Percentiles rank a stretch among this genome's conserved stretches.
Conservation (phyloP, 2,329 filamentous ascomycete species). For the Fusarium sp. region DNA sequence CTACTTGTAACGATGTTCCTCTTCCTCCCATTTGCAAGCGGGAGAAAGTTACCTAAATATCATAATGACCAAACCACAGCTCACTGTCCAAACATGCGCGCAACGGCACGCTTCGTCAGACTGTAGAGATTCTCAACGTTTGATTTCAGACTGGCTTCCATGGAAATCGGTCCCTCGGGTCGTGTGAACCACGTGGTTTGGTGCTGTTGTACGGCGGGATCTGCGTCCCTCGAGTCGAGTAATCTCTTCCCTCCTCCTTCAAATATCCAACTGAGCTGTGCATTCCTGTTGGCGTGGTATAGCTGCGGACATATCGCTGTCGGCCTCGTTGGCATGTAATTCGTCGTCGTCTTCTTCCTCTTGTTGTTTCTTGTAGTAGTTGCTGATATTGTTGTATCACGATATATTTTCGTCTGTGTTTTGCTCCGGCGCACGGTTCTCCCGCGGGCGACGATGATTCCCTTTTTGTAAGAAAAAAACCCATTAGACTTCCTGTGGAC, state of each 20-base stretch:
- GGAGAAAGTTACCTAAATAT: slow-evolving; percentile 15
- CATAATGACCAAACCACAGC: not conserved
- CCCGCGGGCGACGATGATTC: slow-evolving; percentile 38
- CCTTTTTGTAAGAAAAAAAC: slow-evolving; percentile 41
- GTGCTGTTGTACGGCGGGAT: slow-evolving; percentile 3
- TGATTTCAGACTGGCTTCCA: slow-evolving; percentile 17
- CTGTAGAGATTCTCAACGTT: slow-evolving; percentile 26
- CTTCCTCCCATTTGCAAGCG: not conserved
- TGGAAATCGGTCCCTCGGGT: slow-evolving; percentile 13
- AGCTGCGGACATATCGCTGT: slow-evolving; percentile 27
- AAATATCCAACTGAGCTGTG: slow-evolving; percentile 39
- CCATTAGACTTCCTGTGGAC: slow-evolving; percentile 46
- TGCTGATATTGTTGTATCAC: slow-evolving; percentile 25
- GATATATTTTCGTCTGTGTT: slow-evolving; percentile 33
- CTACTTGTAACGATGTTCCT: not conserved
- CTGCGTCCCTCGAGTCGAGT: slow-evolving; percentile 19
- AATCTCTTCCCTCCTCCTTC: slow-evolving; percentile 38
- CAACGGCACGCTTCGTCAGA: slow-evolving; percentile 27
- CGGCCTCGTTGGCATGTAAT: slow-evolving; percentile 8
- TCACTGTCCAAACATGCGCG: slow-evolving; percentile 30
- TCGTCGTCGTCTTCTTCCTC: slow-evolving; percentile 7
- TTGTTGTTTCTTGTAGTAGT: slow-evolving; percentile 25
- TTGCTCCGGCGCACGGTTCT: slow-evolving; percentile 40
- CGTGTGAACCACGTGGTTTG: slow-evolving; percentile 18
- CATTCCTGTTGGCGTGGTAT: slow-evolving; percentile 36